These are phyloP conservation scores for Colletotrichum costaricense DNA, from an alignment of 2,329 filamentous ascomycete species.

Conservation along the genomic window DNA sequence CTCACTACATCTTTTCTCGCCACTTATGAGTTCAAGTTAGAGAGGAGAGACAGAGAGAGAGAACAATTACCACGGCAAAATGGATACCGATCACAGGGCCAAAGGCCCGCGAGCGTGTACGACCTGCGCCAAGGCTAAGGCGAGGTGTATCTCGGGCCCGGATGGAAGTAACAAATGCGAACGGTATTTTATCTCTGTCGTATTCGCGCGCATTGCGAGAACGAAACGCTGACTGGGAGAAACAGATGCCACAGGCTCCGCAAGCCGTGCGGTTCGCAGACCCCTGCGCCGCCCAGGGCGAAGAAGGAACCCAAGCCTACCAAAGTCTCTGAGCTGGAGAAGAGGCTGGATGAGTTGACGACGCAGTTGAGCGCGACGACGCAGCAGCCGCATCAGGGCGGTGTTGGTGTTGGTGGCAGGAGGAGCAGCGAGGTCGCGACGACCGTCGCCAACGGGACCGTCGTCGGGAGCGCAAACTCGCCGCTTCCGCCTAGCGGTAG, in stretches of 20 bases:
- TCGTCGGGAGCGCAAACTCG: constrained; percentile 10
- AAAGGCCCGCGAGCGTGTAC: constrained; percentile 62
- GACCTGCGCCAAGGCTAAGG: constrained; percentile 64
- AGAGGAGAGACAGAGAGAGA: not conserved
- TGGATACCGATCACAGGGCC: constrained; percentile 32
- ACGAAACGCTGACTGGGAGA: not conserved
- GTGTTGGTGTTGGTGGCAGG: not conserved
- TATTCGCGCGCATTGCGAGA: not conserved
- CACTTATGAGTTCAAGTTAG: not conserved
- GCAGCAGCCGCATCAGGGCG: not conserved
- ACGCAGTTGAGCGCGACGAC: constrained; percentile 51
- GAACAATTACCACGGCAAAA: not conserved
- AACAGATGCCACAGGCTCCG: constrained; percentile 59
- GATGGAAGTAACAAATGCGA: constrained; percentile 56
- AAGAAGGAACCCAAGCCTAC: constrained; percentile 60
- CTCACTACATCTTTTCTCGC: not conserved
- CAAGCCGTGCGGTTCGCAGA: constrained; percentile 60
- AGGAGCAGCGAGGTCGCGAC: constrained; percentile 6
- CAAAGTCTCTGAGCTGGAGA: constrained; percentile 62
- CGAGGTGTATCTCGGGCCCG: constrained; percentile 58
- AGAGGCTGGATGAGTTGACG: constrained; percentile 60
- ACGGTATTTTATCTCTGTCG: constrained; percentile 49
- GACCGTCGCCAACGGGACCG: constrained; percentile 22
- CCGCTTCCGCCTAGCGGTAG: constrained; percentile 21
- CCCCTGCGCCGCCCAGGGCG: constrained; percentile 58